These are phyloP conservation scores for Lepidium campestre DNA, from an alignment of 441 rosid species.

Conservation along the genomic window DNA sequence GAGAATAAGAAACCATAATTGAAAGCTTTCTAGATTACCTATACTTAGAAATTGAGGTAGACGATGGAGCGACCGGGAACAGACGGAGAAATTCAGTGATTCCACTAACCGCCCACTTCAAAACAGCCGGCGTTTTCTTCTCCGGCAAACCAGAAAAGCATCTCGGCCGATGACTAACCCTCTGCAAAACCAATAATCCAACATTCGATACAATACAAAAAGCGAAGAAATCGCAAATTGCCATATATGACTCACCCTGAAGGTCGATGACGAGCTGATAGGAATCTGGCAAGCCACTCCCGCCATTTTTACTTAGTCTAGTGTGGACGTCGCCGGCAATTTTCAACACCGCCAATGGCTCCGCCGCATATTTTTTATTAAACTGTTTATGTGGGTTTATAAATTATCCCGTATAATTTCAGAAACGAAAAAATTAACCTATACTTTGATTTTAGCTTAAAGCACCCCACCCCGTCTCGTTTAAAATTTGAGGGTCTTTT, in stretches of 20 bases:
- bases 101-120: constrained; percentile 66
- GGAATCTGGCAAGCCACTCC: constrained; percentile 15
- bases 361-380: background rate
- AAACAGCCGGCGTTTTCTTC: constrained; percentile 41
- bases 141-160: constrained; percentile 41
- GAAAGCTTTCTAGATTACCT: constrained; percentile 27
- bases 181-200: constrained; percentile 21
- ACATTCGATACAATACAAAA: background rate
- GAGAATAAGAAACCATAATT: background rate
- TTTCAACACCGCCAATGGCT: background rate
- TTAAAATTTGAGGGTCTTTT: background rate
- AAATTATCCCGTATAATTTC: background rate
- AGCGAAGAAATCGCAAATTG: background rate
- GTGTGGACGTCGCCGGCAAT: background rate
- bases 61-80: constrained; percentile 33
- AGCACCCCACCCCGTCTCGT: background rate
- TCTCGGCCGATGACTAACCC: constrained; percentile 23
- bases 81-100: constrained; percentile 63
- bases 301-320: constrained; percentile 19
- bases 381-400: background rate
- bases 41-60: constrained; percentile 17
- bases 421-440: background rate
- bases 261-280: background rate
- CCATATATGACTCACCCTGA: constrained; percentile 9
- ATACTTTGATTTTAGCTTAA: background rate